Evolutionary conservation across 2,329 filamentous ascomycete species (phyloP), one percentile per base, ranked within the genome.

Genomic region (Colletotrichum sp.): DNA sequence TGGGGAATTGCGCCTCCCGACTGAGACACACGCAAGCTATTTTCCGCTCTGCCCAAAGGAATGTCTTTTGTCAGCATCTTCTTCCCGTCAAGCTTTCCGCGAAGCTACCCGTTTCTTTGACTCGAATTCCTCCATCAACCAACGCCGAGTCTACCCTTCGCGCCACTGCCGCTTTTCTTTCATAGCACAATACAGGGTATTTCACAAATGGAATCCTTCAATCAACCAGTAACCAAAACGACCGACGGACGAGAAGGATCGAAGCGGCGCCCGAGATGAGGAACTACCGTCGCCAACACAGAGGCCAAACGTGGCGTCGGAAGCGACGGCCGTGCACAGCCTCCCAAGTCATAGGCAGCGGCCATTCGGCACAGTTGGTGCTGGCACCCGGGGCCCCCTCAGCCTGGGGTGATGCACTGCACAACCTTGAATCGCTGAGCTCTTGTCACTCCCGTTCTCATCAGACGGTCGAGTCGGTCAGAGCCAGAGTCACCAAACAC

Each of bases 301-400:
- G 26, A 32, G 60, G 30, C 66, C 61, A 55, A 43, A 62, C 55
- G 69, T 75, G 72, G 72, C 72, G 70, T 56, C 62, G 72, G 72
- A 62, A 62, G 21, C 16, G 18, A 67, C 69, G 55, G 72, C 62
- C 62, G 62, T 72, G 72, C 72, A 75, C 69, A 66, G 72, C 72
- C 72, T 60, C 62, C 52, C n/a, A 12, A 30, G 34, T 43, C 48
- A 43, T 30, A 61, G 38, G 24, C 61, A 55, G 38, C 62, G 68
- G 69, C 34, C 52, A 32, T 28, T 75, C 68, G 72, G 72, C 69
- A 56, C 30, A 18, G 21, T 36, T 48, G 18, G 43, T 48, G 43
- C 43, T 48, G 43, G 43, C 43, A 48, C 43, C 24, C n/a, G 38
- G n/a, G 26, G n/a, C 48, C 38, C 18, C 30, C 8, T 21, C 16